Evolutionary conservation across 306 rosid genomes (phyloP).

Genomic region (Cucumis cinereus): DNA sequence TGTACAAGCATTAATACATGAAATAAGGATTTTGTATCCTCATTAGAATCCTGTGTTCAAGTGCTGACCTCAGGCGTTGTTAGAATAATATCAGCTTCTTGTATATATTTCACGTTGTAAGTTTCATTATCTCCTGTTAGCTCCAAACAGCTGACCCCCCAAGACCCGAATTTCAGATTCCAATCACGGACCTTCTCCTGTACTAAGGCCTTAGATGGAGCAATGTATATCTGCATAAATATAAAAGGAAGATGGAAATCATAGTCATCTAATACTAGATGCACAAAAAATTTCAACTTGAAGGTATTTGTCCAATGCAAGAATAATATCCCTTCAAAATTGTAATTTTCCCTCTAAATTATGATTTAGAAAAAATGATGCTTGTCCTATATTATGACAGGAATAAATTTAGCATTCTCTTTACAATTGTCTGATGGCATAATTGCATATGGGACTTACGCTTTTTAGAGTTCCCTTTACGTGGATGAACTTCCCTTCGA

Average conservation of each 20-base stretch:
- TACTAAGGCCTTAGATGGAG: conserved; percentile 95
- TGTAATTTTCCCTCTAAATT: neutral
- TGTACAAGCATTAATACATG: neutral
- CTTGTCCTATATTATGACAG: neutral
- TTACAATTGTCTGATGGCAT: neutral
- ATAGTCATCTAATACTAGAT: conserved; percentile 12
- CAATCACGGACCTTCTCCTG: conserved; percentile 94
- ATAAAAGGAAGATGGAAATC: conserved; percentile 18
- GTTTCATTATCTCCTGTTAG: conserved; percentile 82
- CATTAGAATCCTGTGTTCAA: conserved; percentile 6
- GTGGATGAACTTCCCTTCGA: conserved; percentile 46
- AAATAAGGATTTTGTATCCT: neutral
- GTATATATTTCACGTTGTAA: conserved; percentile 56
- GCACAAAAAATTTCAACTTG: conserved; percentile 11
- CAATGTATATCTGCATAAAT: conserved; percentile 60
- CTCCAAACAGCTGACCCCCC: conserved; percentile 77
- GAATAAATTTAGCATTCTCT: neutral
- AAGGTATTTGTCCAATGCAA: conserved; percentile 15
- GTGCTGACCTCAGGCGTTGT: conserved; percentile 90
- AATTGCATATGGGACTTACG: conserved; percentile 31
- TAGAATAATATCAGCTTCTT: conserved; percentile 81
- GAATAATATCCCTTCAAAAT: neutral
- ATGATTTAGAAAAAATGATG: neutral
- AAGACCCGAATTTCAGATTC: conserved; percentile 67
- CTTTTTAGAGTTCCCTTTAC: conserved; percentile 80